phyloP scores from a whole-genome alignment of 2,329 filamentous ascomycete species.

The Hypomyces perniciosus region DNA sequence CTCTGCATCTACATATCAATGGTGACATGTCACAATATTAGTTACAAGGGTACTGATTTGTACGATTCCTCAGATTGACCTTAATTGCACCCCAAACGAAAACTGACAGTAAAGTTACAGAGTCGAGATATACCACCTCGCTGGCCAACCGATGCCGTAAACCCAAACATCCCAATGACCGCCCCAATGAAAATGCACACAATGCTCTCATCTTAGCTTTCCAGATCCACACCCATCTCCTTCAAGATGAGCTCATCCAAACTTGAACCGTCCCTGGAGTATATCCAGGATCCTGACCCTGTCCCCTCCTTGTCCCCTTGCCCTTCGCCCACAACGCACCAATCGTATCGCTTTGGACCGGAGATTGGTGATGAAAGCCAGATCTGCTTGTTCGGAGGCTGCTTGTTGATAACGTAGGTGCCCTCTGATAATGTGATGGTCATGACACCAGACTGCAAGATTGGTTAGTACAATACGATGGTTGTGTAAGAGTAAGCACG shows the following conservation, averaged over 20 bases:
- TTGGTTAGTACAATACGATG: constrained; percentile 2
- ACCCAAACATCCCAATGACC: neutral
- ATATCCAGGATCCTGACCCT: constrained; percentile 74
- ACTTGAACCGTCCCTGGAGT: constrained; percentile 73
- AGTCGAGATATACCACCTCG: neutral
- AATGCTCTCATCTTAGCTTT: constrained; percentile 22
- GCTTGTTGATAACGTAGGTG: constrained; percentile 95
- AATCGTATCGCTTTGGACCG: constrained; percentile 92
- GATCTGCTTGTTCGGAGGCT: constrained; percentile 94
- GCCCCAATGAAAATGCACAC: neutral
- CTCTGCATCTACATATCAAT: too few species aligned
- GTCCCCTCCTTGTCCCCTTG: constrained; percentile 72
- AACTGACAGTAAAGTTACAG: neutral
- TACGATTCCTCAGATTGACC: too few species aligned
- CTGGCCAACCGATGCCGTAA: too few species aligned
- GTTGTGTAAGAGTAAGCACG: too few species aligned
- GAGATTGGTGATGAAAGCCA: constrained; percentile 91
- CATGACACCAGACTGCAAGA: constrained; percentile 71
- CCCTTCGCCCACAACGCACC: constrained; percentile 66
- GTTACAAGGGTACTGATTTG: too few species aligned
- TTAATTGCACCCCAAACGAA: neutral
- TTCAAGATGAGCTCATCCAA: constrained; percentile 65
- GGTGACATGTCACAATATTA: too few species aligned
- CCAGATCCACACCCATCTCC: constrained; percentile 67
- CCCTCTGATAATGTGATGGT: constrained; percentile 67